Conservation (phyloP, 805 yeast species). For the Starmerella stellata region DNA sequence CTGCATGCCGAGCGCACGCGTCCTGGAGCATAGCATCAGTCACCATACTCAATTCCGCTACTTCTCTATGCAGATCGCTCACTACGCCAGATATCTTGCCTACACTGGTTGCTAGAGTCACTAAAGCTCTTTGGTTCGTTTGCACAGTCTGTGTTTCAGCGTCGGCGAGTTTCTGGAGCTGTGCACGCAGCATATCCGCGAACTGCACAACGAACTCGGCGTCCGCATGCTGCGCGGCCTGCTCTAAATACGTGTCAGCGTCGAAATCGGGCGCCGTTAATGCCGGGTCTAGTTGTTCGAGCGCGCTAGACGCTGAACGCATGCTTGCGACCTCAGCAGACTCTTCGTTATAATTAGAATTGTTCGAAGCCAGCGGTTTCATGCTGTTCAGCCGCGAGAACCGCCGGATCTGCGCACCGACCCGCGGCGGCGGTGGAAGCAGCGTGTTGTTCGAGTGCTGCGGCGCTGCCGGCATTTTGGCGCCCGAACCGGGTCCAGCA, state of each 20-base stretch:
- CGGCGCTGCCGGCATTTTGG: neutral
- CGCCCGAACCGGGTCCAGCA: conserved; percentile 1
- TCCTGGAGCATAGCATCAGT: conserved; percentile 40
- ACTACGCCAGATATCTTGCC: conserved; percentile 47
- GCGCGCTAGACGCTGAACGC: neutral
- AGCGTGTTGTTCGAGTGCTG: neutral
- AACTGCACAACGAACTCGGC: conserved; percentile 11
- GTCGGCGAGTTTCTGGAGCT: conserved; percentile 10
- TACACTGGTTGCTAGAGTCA: conserved; percentile 31
- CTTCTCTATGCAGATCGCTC: conserved; percentile 39
- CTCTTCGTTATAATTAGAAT: neutral
- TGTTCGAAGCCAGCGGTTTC: neutral
- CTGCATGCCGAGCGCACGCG: conserved; percentile 25
- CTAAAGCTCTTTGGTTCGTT: conserved; percentile 21
- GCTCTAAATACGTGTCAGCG: conserved; percentile 8
- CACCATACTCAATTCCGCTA: conserved; percentile 42
- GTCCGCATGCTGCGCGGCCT: conserved; percentile 11
- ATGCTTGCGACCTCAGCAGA: neutral
- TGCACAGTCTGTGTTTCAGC: conserved; percentile 19
- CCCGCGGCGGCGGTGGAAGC: conserved; percentile 1
- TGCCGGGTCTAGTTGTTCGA: conserved; percentile 20
- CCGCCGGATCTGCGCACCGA: conserved; percentile 10
- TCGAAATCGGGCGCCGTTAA: conserved; percentile 42
- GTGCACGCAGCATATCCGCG: conserved; percentile 12
- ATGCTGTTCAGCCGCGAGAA: conserved; percentile 10